Base-by-base conservation (phyloP, 2,329 filamentous ascomycete genomes). In the Simplicillium aogashimaense region DNA sequence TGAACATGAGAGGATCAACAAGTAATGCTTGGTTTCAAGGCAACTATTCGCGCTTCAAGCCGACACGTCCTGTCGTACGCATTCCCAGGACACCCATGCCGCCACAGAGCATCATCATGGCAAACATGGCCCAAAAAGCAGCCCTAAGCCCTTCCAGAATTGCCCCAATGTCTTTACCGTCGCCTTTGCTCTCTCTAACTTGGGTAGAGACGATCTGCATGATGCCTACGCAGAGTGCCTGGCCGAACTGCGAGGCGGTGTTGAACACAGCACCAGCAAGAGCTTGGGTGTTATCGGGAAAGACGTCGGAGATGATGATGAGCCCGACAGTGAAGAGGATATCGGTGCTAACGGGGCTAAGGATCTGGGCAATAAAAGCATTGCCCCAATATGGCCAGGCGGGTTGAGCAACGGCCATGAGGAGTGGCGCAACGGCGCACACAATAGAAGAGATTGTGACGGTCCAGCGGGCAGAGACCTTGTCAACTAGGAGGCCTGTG, bases 181-280 rank as follows among this genome's bases (percentile, higher is more conserved):
- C 15, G 7, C 30, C 30, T n/a, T 32, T 13, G 15, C 15, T 15
- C 30, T 32, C 5, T 32, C 13, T 32, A 12, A 32, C 30, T 15
- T 13, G 12, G 11, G 30, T 32, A 15, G 30, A 32, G 15, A 32
- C 15, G 11, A 32, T 32, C 11, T 69, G 67, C 41, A 69, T 60
- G 1, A 70, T 47, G 1, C 67, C 66, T 8, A 74, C 43, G 1
- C 69, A 70, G 14, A 75, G 53, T 0, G 65, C 63, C n/a, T 56
- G 67, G 0, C 76, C 76, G 40, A 80, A 69, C 45, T 80, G 74
- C 0, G 65, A 58, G 1, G 71, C 60, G 0, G 74, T 77, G 44
- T 76, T 78, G 53, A 80, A 81, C 0, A 81, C 75, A 0, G 72
- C 75, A 0, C 76, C 78, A 0, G 74, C 76, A 1, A 81, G 57